Evolutionary conservation across 140 eudicot species (phyloP).

Genomic region (Erigeron philadelphicus): DNA sequence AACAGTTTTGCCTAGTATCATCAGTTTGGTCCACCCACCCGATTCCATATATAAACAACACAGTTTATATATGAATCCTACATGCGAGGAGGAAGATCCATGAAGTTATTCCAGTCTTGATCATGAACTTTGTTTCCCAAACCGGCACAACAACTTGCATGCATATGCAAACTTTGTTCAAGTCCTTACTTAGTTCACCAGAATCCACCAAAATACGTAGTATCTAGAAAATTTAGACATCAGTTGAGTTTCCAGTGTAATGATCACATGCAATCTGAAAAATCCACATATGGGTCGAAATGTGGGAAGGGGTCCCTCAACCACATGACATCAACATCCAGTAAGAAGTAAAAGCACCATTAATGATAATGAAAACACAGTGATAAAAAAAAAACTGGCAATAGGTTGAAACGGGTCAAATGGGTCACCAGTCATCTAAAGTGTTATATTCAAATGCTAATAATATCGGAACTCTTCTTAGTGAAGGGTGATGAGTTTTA

Average conservation of each 20-base stretch:
- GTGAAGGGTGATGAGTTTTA: not conserved
- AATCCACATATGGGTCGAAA: conserved; percentile 52
- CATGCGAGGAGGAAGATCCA: conserved; percentile 42
- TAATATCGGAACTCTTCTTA: not conserved
- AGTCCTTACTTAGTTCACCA: conserved; percentile 58
- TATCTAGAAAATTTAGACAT: conserved; percentile 44
- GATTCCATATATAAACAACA: too few species aligned
- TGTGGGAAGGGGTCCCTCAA: conserved; percentile 72
- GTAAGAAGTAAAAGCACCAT: conserved; percentile 14
- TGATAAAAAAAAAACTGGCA: not conserved
- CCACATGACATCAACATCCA: conserved; percentile 93
- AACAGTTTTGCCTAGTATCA: conserved; percentile 21
- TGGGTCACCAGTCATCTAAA: too few species aligned
- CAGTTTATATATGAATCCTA: conserved; percentile 37
- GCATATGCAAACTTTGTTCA: conserved; percentile 69
- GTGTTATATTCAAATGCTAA: too few species aligned
- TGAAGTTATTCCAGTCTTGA: conserved; percentile 51
- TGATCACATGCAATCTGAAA: conserved; percentile 77
- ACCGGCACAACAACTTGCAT: conserved; percentile 64
- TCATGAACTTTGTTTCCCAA: conserved; percentile 54
- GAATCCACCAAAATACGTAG: conserved; percentile 55
- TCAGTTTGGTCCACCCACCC: too few species aligned
- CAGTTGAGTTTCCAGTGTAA: conserved; percentile 48
- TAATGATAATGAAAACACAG: not conserved
- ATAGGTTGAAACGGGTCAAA: not conserved